Percentiles rank a stretch among this genome's conserved stretches.
phyloP scores from a whole-genome alignment of 441 rosid species.

The Sinapis alba region DNA sequence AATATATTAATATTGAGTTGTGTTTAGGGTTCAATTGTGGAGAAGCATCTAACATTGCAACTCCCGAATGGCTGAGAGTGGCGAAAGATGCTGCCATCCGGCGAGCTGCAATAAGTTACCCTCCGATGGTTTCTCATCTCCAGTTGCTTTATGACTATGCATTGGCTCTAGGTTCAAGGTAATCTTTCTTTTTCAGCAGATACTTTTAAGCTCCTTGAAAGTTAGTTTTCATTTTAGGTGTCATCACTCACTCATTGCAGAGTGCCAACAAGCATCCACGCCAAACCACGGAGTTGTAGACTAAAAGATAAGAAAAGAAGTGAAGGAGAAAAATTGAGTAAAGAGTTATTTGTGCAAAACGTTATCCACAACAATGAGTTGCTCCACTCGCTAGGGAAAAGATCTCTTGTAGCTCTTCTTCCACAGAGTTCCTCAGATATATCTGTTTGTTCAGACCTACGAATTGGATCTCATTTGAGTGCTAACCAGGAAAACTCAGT shows the following conservation, averaged over 20 bases:
- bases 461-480: constrained; percentile 69
- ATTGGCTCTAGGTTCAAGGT: constrained; percentile 82
- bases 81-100: constrained; percentile 97
- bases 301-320: constrained; percentile 87
- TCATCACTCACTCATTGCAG: constrained; percentile 50
- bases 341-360: constrained; percentile 76
- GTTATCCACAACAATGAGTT: constrained; percentile 65
- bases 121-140: constrained; percentile 99
- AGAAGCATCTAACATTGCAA: constrained; percentile 91
- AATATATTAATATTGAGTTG: not conserved
- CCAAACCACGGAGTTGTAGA: constrained; percentile 93
- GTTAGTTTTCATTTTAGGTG: not conserved
- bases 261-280: constrained; percentile 50
- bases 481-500: constrained; percentile 45
- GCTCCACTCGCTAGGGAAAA: constrained; percentile 79
- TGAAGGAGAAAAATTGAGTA: constrained; percentile 86
- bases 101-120: constrained; percentile 94
- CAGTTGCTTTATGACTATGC: constrained; percentile 98
- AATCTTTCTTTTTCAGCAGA: constrained; percentile 22
- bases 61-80: constrained; percentile 89
- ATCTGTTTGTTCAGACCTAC: constrained; percentile 72
- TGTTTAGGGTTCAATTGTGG: constrained; percentile 79
- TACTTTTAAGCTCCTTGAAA: constrained; percentile 6
- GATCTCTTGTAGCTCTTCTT: constrained; percentile 77
- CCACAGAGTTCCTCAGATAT: constrained; percentile 76